phyloP scores from a whole-genome alignment of 2,329 filamentous ascomycete species.

The Venturia nashicola region DNA sequence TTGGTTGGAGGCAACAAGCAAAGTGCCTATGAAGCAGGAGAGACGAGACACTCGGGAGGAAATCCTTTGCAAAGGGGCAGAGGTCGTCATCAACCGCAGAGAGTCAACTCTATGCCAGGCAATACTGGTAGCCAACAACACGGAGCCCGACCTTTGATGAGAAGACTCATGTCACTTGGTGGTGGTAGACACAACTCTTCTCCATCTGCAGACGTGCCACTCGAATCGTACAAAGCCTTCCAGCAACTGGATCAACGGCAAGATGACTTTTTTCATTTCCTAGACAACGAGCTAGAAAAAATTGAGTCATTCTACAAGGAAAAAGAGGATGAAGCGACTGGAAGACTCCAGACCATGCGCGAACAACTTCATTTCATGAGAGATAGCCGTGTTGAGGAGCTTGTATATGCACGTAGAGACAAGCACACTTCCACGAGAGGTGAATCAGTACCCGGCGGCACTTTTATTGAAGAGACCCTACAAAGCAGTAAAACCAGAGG shows the following conservation, averaged over 20 bases:
- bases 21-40: slow-evolving; percentile 33
- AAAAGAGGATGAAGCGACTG: slow-evolving; percentile 76
- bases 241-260: slow-evolving; percentile 60
- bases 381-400: slow-evolving; percentile 64
- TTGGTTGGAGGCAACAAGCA: neutral
- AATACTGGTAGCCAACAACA: slow-evolving; percentile 14
- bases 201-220: slow-evolving; percentile 33
- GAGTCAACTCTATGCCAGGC: slow-evolving; percentile 27
- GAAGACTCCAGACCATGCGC: slow-evolving; percentile 57
- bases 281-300: slow-evolving; percentile 78
- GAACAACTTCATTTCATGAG: slow-evolving; percentile 90
- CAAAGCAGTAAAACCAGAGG: slow-evolving; percentile 12
- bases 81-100: slow-evolving; percentile 27
- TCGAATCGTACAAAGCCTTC: slow-evolving; percentile 35
- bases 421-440: slow-evolving; percentile 20
- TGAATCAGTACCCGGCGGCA: neutral
- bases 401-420: slow-evolving; percentile 37
- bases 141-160: slow-evolving; percentile 22
- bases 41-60: slow-evolving; percentile 16
- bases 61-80: slow-evolving; percentile 20
- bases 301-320: slow-evolving; percentile 80
- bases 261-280: slow-evolving; percentile 74
- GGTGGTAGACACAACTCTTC: slow-evolving; percentile 19
- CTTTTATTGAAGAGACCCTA: slow-evolving; percentile 15
- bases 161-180: slow-evolving; percentile 30